Evolutionary conservation across 345 rosid species (phyloP).

Genomic region (Orychophragmus violaceus): DNA sequence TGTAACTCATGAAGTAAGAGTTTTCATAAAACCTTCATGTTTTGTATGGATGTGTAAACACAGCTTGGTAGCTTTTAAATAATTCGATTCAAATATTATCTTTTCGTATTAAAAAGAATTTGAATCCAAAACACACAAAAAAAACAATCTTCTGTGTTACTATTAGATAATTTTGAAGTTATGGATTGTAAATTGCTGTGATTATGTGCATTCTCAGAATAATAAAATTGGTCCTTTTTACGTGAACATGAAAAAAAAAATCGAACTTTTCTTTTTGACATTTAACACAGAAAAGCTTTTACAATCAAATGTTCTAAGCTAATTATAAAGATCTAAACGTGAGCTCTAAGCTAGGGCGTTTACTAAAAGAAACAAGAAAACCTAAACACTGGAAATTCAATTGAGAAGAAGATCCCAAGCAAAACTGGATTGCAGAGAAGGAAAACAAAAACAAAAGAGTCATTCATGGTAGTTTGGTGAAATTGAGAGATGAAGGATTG

Average conservation of each 20-base stretch:
- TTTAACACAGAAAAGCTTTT: not conserved
- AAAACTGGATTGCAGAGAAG: not conserved
- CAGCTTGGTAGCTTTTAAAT: too few relatives aligned
- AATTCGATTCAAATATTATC: too few relatives aligned
- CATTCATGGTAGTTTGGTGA: constrained; percentile 28
- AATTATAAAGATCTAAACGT: not conserved
- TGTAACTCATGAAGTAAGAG: too few relatives aligned
- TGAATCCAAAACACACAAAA: too few relatives aligned
- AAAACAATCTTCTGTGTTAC: too few relatives aligned
- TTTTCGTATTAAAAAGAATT: too few relatives aligned
- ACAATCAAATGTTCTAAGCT: not conserved
- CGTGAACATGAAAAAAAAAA: too few relatives aligned
- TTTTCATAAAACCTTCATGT: too few relatives aligned
- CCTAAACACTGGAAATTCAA: not conserved
- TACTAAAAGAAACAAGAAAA: not conserved
- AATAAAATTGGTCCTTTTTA: too few relatives aligned
- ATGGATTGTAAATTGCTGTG: not conserved
- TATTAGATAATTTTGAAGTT: not conserved
- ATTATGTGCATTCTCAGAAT: not conserved
- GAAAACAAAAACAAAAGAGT: not conserved
- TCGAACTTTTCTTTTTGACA: too few relatives aligned
- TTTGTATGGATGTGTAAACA: too few relatives aligned
- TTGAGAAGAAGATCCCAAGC: not conserved
- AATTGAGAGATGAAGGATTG: constrained; percentile 34
- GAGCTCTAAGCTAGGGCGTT: not conserved